A percentile compares a stretch with the other conserved stretches of the same genome.
Evolutionary conservation across 306 rosid species (phyloP).

Genomic region (Crotalaria pallida): DNA sequence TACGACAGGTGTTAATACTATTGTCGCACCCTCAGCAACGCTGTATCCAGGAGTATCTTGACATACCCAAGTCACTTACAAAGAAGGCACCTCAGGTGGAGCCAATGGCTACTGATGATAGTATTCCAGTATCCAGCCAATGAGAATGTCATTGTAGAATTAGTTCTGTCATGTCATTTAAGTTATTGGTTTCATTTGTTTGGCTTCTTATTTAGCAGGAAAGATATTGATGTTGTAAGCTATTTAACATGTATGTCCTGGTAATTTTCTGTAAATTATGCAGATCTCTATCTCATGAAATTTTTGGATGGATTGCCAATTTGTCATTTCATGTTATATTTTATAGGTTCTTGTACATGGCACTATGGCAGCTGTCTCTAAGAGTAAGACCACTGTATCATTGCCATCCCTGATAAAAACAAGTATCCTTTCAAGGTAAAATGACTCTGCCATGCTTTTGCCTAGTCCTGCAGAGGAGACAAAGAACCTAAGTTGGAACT

Average conservation of each 20-base stretch:
- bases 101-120: slow-evolving; percentile 49
- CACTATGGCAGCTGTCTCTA: slow-evolving; percentile 31
- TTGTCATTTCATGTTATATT: slow-evolving; percentile 6
- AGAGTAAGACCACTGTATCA: slow-evolving; percentile 58
- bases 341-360: background rate
- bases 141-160: slow-evolving; percentile 25
- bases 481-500: background rate
- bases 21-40: slow-evolving; percentile 91
- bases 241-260: background rate
- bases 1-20: slow-evolving; percentile 59
- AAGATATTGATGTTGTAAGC: slow-evolving; percentile 9
- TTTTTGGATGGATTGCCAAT: background rate
- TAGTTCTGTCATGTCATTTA: background rate
- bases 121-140: slow-evolving; percentile 40
- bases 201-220: slow-evolving; percentile 2
- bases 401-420: slow-evolving; percentile 45
- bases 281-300: background rate
- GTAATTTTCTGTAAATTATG: slow-evolving; percentile 22
- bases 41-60: slow-evolving; percentile 60
- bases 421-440: slow-evolving; percentile 37
- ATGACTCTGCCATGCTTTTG: slow-evolving; percentile 48
- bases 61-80: slow-evolving; percentile 69
- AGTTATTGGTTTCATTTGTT: slow-evolving; percentile 16
- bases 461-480: slow-evolving; percentile 32
- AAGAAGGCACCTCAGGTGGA: slow-evolving; percentile 57